phyloP scores from a whole-genome alignment of 225 moss, liverwort and hornwort genomes.

The Polytrichum commune region DNA sequence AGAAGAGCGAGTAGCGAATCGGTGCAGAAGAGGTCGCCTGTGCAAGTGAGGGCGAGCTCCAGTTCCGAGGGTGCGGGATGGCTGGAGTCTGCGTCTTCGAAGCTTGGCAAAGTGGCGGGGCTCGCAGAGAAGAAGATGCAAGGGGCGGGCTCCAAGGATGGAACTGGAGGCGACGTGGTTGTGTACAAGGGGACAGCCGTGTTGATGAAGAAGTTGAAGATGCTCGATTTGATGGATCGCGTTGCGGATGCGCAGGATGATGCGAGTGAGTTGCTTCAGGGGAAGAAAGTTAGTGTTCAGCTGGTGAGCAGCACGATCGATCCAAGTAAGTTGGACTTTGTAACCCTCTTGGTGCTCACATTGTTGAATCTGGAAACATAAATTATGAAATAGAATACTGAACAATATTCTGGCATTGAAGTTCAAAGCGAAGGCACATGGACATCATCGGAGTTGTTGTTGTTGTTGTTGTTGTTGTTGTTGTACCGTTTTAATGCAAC shows the following conservation, averaged over 20 bases:
- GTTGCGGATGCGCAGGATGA: constrained; percentile 24
- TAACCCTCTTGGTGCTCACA: too few species aligned
- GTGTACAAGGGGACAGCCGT: constrained; percentile 23
- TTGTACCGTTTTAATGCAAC: too few species aligned
- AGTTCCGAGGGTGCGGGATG: constrained; percentile 22
- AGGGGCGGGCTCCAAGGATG: background rate
- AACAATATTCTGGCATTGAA: too few species aligned
- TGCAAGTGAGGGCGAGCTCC: constrained; percentile 11
- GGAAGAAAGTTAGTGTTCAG: constrained; percentile 23
- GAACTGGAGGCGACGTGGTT: background rate
- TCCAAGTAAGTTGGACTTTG: constrained; percentile 20
- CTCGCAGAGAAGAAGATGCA: constrained; percentile 10
- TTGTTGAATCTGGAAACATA: too few species aligned
- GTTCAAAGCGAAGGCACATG: too few species aligned
- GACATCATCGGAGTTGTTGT: too few species aligned
- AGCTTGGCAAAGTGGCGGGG: constrained; percentile 13
- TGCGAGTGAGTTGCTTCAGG: background rate
- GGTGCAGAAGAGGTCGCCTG: constrained; percentile 2
- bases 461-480: too few species aligned
- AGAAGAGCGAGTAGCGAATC: background rate
- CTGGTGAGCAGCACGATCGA: constrained; percentile 33
- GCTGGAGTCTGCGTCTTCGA: constrained; percentile 9
- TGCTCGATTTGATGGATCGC: constrained; percentile 30
- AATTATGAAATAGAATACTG: too few species aligned
- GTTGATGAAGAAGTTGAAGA: constrained; percentile 34